Base-by-base conservation (phyloP, 208 protist species). In the Strigomonas culicis region DNA sequence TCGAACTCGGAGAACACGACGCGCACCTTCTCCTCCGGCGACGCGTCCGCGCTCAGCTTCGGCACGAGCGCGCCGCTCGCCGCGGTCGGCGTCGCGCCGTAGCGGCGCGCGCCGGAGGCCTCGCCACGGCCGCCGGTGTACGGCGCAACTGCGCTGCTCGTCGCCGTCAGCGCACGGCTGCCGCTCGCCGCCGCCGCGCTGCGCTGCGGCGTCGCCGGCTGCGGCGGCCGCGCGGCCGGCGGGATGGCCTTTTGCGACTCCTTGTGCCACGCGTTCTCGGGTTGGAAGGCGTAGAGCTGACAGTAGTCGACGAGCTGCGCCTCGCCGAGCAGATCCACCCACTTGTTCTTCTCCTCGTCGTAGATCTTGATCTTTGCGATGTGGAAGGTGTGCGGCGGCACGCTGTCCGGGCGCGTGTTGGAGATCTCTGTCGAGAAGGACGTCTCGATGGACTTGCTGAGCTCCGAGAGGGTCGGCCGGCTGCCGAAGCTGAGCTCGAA, bases 201-300 rank as follows among this genome's bases (percentile, higher is more conserved):
- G 51, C 60, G 62, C 43, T 55, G 63, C 19, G 67, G 52, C 27
- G 70, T 27, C 15, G 72, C 52, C 13, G 66, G 56, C 22, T 68
- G 61, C 22, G 87, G 88, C 17, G 92, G 88, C 69, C 90, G 89
- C 32, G 77, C 70, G 15, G 92, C 85, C 1, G 82, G 70, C 6
- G 92, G 92, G 66, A 97, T 97, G 22, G 87, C 77, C 68, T 93
- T 93, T 68, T 84, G 80, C 27, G 83, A 88, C 60, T 97, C 88
- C 81, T 93, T 97, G 79, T 97, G 92, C 88, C 88, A 97, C 32
- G 76, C 75, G 70, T 93, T 97, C 55, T 90, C 84, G 21, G 84
- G 80, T 62, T 97, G 92, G 73, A 94, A 97, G 64, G 85, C 88
- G 63, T 97, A 95, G 34, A 97, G 68, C 76, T 97, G 92, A 65